A percentile compares a stretch with the other conserved stretches of the same genome.
Conservation (phyloP, 2,329 filamentous ascomycete genomes). For the Penicillium sp. region DNA sequence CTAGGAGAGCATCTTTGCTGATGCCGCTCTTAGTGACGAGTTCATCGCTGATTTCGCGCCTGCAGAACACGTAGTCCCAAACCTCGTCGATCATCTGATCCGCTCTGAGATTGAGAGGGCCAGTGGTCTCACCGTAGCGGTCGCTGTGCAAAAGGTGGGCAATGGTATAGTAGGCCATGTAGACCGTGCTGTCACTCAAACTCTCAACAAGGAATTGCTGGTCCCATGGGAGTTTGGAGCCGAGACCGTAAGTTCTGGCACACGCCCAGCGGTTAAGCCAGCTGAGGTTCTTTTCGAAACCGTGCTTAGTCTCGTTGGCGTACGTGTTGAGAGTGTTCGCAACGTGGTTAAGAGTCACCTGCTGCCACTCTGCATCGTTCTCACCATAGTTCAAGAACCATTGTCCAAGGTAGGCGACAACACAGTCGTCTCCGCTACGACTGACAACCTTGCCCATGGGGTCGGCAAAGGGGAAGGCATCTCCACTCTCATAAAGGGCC, state of each 20-base stretch:
- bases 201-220: conserved; percentile 87
- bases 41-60: conserved; percentile 71
- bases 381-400: conserved; percentile 98
- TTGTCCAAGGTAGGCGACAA: conserved; percentile 90
- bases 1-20: conserved; percentile 71
- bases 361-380: conserved; percentile 77
- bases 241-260: conserved; percentile 86
- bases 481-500: conserved; percentile 73
- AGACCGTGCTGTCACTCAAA: conserved; percentile 89
- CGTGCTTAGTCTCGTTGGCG: conserved; percentile 74
- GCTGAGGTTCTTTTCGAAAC: conserved; percentile 81
- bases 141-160: conserved; percentile 75
- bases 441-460: conserved; percentile 89
- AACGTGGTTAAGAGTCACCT: conserved; percentile 74
- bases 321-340: conserved; percentile 79
- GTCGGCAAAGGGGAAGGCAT: conserved; percentile 92
- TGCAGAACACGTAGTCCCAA: conserved; percentile 93
- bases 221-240: conserved; percentile 95
- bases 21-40: conserved; percentile 71
- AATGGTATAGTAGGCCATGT: conserved; percentile 69
- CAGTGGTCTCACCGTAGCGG: conserved; percentile 77
- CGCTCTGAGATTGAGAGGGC: conserved; percentile 70
- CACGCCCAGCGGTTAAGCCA: conserved; percentile 98
- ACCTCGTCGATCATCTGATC: conserved; percentile 94
- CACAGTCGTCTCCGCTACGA: conserved; percentile 89